Evolutionary conservation across 495 filamentous ascomycete species (phyloP).

Genomic region (Aspergillus bridgeri): DNA sequence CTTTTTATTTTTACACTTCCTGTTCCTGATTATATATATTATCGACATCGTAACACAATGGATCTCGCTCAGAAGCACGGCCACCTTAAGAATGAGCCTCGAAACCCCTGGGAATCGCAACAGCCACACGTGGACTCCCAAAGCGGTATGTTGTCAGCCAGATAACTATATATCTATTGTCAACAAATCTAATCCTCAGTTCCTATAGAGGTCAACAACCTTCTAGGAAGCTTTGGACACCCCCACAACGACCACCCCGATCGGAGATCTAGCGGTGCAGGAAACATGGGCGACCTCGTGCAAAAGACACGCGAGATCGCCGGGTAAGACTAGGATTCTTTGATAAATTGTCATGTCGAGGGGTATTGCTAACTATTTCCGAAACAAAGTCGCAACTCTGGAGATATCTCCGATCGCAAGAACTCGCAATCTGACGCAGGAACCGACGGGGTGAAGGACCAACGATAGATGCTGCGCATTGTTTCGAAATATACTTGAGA

Average conservation of each 20-base stretch:
- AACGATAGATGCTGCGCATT: background rate
- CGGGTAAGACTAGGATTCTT: background rate
- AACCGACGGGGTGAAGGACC: background rate
- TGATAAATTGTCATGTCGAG: background rate
- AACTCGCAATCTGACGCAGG: background rate
- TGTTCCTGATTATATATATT: background rate
- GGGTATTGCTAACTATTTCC: background rate
- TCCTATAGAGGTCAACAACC: conserved; percentile 1
- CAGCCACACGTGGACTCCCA: background rate
- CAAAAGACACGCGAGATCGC: conserved; percentile 1
- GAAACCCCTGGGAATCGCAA: conserved; percentile 2
- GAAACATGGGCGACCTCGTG: conserved; percentile 6
- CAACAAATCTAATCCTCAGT: background rate
- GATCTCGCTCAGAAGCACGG: conserved; percentile 13
- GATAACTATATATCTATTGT: background rate
- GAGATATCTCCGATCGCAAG: background rate
- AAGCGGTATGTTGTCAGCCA: background rate
- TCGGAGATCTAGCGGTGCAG: conserved; percentile 10
- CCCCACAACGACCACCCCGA: conserved; percentile 11
- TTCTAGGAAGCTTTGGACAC: conserved; percentile 8
- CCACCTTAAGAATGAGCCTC: conserved; percentile 6
- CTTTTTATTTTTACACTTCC: too few species aligned
- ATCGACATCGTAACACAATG: background rate
- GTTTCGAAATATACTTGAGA: too few species aligned
- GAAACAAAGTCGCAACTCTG: background rate